Percentiles rank a stretch among this genome's conserved stretches.
These are phyloP conservation scores for Piloderma croceum DNA, from an alignment of 768 basidiomycete species.

Conservation along the genomic window DNA sequence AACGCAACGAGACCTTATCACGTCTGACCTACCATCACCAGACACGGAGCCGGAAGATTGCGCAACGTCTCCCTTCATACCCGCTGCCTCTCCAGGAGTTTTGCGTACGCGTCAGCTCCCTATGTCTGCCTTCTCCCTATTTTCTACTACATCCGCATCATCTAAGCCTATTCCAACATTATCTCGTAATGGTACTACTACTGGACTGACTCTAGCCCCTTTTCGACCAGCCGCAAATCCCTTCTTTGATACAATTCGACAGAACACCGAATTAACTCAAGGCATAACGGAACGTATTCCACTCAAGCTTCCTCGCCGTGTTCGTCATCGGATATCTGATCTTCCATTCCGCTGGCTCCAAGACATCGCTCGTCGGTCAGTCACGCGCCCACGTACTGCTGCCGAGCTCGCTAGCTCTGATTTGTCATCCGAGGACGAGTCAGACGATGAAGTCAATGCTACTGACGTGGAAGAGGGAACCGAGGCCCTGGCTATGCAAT, in stretches of 20 bases:
- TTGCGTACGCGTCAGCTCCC: slow-evolving; percentile 59
- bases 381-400: slow-evolving; percentile 9
- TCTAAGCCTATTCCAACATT: slow-evolving; percentile 10
- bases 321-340: slow-evolving; percentile 57
- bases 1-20: slow-evolving; percentile 47
- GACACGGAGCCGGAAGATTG: slow-evolving; percentile 47
- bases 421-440: slow-evolving; percentile 23
- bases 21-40: slow-evolving; percentile 41
- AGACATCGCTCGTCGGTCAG: slow-evolving; percentile 58
- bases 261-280: slow-evolving; percentile 75
- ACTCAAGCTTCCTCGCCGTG: slow-evolving; percentile 48
- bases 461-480: slow-evolving; percentile 58
- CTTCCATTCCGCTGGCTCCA: slow-evolving; percentile 78
- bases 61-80: slow-evolving; percentile 9
- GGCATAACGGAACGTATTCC: slow-evolving; percentile 79
- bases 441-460: slow-evolving; percentile 26
- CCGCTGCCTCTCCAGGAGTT: slow-evolving; percentile 16
- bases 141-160: slow-evolving; percentile 36
- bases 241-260: slow-evolving; percentile 91
- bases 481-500: slow-evolving; percentile 85
- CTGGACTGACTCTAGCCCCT: neutral
- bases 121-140: slow-evolving; percentile 55
- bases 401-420: neutral
- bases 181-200: neutral
- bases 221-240: slow-evolving; percentile 60